Evolutionary conservation across 106 monocot genomes (phyloP).

Genomic region (Cymbidium sinense): DNA sequence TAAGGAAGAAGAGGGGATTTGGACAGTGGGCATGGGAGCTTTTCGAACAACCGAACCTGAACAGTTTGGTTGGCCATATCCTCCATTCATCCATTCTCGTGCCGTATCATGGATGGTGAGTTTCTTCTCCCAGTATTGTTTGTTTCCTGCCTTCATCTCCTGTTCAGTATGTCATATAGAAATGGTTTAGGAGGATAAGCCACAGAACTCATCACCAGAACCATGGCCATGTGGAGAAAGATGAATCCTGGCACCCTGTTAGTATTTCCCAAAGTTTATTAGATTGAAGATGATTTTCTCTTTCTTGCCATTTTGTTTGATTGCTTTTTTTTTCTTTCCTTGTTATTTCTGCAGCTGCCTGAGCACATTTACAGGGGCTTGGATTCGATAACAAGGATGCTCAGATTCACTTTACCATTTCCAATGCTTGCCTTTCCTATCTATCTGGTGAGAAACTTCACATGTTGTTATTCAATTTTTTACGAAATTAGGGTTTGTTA

Average conservation of each 20-base stretch:
- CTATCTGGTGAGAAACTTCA: constrained; percentile 52
- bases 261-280: constrained; percentile 9
- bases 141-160: background rate
- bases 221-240: constrained; percentile 94
- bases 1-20: background rate
- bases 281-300: constrained; percentile 3
- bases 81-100: constrained; percentile 88
- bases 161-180: background rate
- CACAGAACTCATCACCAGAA: constrained; percentile 97
- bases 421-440: constrained; percentile 76
- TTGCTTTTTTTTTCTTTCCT: background rate
- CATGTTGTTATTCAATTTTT: background rate
- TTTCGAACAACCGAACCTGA: constrained; percentile 64
- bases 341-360: constrained; percentile 34
- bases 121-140: background rate
- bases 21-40: constrained; percentile 89
- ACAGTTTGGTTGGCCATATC: constrained; percentile 81
- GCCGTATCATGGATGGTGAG: constrained; percentile 93
- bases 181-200: constrained; percentile 78
- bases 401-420: constrained; percentile 60
- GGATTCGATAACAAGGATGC: constrained; percentile 29
- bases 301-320: background rate
- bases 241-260: constrained; percentile 99
- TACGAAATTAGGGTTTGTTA: background rate
- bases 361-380: constrained; percentile 50